These are phyloP conservation scores for Fraxinus platypoda DNA, from an alignment of 305 asterid species.

Conservation along the genomic window DNA sequence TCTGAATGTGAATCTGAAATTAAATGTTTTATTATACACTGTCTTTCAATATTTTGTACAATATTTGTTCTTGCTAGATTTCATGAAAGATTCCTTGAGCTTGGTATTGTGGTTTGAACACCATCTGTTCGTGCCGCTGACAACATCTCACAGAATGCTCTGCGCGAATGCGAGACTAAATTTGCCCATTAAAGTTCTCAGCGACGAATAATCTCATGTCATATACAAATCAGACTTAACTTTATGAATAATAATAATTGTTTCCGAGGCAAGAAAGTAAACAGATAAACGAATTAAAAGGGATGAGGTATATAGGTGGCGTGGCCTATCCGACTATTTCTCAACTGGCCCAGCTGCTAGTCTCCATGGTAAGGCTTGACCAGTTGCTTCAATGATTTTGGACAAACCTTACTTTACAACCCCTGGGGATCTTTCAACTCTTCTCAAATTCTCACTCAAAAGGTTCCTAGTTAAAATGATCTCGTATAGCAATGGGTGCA, in stretches of 20 bases:
- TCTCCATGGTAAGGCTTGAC: too few relatives aligned
- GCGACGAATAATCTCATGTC: too few relatives aligned
- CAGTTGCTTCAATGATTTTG: too few relatives aligned
- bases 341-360: too few relatives aligned
- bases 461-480: not conserved
- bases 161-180: too few relatives aligned
- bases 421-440: not conserved
- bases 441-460: not conserved
- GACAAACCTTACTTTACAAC: too few relatives aligned
- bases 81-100: not conserved
- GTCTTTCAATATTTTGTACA: not conserved
- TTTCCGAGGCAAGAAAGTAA: too few relatives aligned
- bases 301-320: too few relatives aligned
- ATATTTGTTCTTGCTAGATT: not conserved
- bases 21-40: not conserved
- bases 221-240: too few relatives aligned
- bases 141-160: not conserved
- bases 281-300: too few relatives aligned
- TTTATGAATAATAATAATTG: too few relatives aligned
- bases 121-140: not conserved
- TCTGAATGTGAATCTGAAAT: not conserved
- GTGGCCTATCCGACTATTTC: too few relatives aligned
- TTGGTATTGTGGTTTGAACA: not conserved
- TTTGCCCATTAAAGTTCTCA: not conserved
- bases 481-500: not conserved